Evolutionary conservation across 805 yeast genomes (phyloP).

Genomic region (Ogataea trehaloabstinens): DNA sequence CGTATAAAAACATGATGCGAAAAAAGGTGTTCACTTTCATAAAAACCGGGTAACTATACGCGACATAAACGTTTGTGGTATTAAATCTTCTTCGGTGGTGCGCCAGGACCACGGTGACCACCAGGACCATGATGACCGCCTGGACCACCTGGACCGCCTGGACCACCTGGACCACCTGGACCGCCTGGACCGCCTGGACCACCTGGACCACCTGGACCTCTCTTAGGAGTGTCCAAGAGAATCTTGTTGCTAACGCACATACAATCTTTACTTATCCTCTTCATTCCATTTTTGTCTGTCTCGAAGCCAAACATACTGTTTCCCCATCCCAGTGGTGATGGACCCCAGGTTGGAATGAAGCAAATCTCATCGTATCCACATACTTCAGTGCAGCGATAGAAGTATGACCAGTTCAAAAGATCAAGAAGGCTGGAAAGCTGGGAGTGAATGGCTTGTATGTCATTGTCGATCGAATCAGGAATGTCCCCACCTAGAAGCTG

Average conservation of each 20-base stretch:
- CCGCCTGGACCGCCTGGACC: neutral
- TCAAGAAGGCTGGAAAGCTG: slow-evolving; percentile 23
- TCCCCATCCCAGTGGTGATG: slow-evolving; percentile 49
- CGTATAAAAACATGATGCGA: neutral
- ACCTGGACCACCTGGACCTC: neutral
- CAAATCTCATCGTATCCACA: slow-evolving; percentile 52
- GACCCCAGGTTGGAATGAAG: slow-evolving; percentile 62
- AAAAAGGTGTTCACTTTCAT: neutral
- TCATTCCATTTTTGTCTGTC: slow-evolving; percentile 20
- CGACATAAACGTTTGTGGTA: neutral
- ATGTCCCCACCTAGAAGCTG: slow-evolving; percentile 19
- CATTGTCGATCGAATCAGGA: slow-evolving; percentile 16
- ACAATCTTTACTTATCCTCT: slow-evolving; percentile 24
- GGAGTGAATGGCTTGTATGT: slow-evolving; percentile 9
- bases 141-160: neutral
- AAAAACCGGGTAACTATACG: neutral
- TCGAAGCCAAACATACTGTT: slow-evolving; percentile 23
- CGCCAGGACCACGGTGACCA: neutral
- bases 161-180: too few species aligned
- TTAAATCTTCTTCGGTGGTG: neutral
- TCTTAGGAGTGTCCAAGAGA: slow-evolving; percentile 1
- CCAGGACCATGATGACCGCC: neutral
- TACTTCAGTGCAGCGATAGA: slow-evolving; percentile 38
- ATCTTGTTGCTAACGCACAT: slow-evolving; percentile 16
- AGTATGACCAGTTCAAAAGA: slow-evolving; percentile 40